Evolutionary conservation across 495 filamentous ascomycete genomes (phyloP).

Genomic region (Coniosporium apollinis): DNA sequence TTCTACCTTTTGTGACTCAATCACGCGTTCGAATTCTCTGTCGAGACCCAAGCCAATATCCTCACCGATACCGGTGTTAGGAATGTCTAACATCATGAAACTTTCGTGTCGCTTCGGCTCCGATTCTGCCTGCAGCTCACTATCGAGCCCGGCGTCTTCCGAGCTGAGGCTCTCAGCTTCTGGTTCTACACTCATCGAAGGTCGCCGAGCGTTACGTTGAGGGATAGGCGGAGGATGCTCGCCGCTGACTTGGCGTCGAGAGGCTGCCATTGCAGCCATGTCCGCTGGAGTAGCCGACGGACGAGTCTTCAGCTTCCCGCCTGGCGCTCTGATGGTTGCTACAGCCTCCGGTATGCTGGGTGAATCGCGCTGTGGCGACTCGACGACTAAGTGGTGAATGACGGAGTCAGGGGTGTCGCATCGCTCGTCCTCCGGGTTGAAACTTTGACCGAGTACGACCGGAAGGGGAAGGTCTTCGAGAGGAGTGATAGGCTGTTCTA

Average conservation of each 20-base stretch:
- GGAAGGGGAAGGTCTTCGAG: slow-evolving; percentile 8
- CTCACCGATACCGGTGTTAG: slow-evolving; percentile 29
- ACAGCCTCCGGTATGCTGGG: slow-evolving; percentile 61
- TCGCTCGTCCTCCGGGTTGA: slow-evolving; percentile 19
- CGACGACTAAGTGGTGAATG: slow-evolving; percentile 53
- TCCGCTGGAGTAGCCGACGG: slow-evolving; percentile 78
- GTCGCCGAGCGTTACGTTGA: no score
- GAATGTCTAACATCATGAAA: slow-evolving; percentile 54
- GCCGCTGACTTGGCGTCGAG: slow-evolving; percentile 68
- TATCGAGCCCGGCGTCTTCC: no score
- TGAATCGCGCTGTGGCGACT: slow-evolving; percentile 28
- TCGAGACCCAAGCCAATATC: slow-evolving; percentile 72
- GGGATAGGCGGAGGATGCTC: slow-evolving; percentile 21
- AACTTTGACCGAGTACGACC: no score
- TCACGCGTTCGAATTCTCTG: slow-evolving; percentile 85
- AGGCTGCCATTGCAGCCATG: slow-evolving; percentile 70
- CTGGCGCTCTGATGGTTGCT: slow-evolving; percentile 81
- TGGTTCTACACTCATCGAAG: no score
- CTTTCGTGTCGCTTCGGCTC: no score
- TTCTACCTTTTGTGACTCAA: slow-evolving; percentile 93
- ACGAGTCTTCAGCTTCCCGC: slow-evolving; percentile 75
- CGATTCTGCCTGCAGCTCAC: no score
- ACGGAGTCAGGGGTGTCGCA: slow-evolving; percentile 83
- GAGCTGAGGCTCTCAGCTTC: no score
- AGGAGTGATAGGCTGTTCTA: background rate